Evolutionary conservation across 1,139 yeast species (phyloP).

Genomic region (Chernovozyma aurita): DNA sequence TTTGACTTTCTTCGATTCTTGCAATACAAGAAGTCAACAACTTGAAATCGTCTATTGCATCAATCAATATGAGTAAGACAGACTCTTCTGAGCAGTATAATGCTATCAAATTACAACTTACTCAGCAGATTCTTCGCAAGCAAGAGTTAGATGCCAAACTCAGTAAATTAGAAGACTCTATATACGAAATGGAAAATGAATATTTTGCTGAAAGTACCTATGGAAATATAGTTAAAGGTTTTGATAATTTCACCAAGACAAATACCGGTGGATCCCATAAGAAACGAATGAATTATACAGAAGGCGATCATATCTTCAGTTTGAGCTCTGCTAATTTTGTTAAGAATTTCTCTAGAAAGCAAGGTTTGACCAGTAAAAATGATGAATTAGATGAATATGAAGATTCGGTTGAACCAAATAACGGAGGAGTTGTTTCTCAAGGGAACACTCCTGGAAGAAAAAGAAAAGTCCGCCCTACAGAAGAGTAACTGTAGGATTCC

Average conservation of each 20-base stretch:
- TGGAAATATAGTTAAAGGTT: conserved; percentile 87
- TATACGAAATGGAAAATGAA: conserved; percentile 76
- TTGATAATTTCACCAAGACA: conserved; percentile 73
- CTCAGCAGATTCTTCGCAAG: conserved; percentile 60
- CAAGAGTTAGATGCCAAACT: conserved; percentile 61
- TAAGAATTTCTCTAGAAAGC: conserved; percentile 49
- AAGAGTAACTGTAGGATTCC: too few species aligned
- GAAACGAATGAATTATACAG: conserved; percentile 57
- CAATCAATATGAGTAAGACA: conserved; percentile 7
- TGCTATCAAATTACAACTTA: conserved; percentile 61
- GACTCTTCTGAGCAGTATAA: conserved; percentile 51
- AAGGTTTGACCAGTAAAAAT: conserved; percentile 19
- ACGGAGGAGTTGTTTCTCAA: conserved; percentile 7
- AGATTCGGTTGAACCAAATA: conserved; percentile 37
- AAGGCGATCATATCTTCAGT: conserved; percentile 83
- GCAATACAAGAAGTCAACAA: too few species aligned
- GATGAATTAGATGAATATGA: conserved; percentile 45
- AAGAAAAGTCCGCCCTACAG: conserved; percentile 29
- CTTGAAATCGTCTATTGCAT: too few species aligned
- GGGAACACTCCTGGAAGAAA: conserved; percentile 31
- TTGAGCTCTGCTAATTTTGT: conserved; percentile 72
- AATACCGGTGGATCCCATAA: conserved; percentile 36
- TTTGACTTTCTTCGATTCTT: too few species aligned
- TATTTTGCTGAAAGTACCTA: conserved; percentile 66
- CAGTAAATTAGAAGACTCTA: conserved; percentile 65